phyloP scores from a whole-genome alignment of 2,329 filamentous ascomycete species.

The Curvularia sp. region DNA sequence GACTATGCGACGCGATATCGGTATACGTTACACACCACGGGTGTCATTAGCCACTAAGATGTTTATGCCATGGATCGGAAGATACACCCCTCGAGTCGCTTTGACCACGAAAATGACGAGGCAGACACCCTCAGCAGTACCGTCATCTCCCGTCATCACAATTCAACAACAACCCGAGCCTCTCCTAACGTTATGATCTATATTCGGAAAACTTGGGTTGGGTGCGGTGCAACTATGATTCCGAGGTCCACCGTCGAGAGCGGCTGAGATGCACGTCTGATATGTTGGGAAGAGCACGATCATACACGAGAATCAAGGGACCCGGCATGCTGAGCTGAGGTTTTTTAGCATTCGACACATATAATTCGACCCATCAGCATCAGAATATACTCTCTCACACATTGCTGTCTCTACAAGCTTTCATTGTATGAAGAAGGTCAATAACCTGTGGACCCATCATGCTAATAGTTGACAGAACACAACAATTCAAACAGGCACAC shows the following conservation, averaged over 20 bases:
- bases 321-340: slow-evolving; percentile 14
- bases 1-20: slow-evolving; percentile 13
- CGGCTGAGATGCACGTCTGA: slow-evolving; percentile 17
- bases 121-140: neutral
- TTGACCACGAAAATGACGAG: slow-evolving; percentile 16
- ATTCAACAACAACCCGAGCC: neutral
- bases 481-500: neutral
- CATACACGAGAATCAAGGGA: slow-evolving; percentile 14
- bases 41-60: slow-evolving; percentile 4
- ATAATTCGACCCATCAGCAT: neutral
- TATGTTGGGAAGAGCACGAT: slow-evolving; percentile 15
- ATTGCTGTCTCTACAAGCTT: too few species aligned
- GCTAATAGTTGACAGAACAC: slow-evolving; percentile 1
- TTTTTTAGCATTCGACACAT: slow-evolving; percentile 4
- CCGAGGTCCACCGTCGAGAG: neutral
- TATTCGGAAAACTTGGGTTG: neutral
- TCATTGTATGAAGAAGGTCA: neutral
- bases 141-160: neutral
- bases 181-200: neutral
- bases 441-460: neutral
- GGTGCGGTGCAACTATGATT: slow-evolving; percentile 16
- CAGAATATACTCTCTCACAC: neutral
- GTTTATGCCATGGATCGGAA: slow-evolving; percentile 7
- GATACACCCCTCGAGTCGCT: neutral
- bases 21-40: slow-evolving; percentile 17